Percentiles rank a stretch among this genome's conserved stretches.
These are phyloP conservation scores for Neurospora sp. DNA, from an alignment of 495 filamentous ascomycete genomes.

Conservation along the genomic window DNA sequence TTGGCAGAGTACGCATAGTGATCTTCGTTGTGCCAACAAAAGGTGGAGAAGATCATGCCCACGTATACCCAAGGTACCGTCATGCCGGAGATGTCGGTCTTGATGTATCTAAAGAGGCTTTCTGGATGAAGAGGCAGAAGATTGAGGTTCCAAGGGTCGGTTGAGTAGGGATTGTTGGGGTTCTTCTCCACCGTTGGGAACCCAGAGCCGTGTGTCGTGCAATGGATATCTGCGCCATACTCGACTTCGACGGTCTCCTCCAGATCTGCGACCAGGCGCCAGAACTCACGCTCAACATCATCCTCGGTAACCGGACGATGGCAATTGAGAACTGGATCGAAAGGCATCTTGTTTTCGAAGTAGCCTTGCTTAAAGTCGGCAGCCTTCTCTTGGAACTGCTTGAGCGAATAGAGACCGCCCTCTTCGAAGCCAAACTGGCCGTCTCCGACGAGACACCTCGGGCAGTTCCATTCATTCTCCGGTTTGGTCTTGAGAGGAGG, in stretches of 20 bases:
- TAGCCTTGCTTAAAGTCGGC: slow-evolving; percentile 88
- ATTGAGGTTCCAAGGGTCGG: slow-evolving; percentile 94
- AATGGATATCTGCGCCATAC: slow-evolving; percentile 97
- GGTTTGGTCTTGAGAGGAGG: slow-evolving; percentile 69
- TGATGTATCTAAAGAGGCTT: slow-evolving; percentile 93
- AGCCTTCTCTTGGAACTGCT: slow-evolving; percentile 94
- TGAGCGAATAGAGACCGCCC: slow-evolving; percentile 88
- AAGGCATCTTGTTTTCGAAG: slow-evolving; percentile 84
- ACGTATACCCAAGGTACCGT: slow-evolving; percentile 99
- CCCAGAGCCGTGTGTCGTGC: slow-evolving; percentile 93
- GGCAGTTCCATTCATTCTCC: slow-evolving; percentile 92
- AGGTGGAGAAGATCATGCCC: slow-evolving; percentile 99
- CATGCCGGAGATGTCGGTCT: slow-evolving; percentile 99
- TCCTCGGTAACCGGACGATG: slow-evolving; percentile 80
- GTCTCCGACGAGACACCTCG: slow-evolving; percentile 89
- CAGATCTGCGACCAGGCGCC: slow-evolving; percentile 83
- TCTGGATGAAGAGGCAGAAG: slow-evolving; percentile 83
- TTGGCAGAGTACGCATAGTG: slow-evolving; percentile 98
- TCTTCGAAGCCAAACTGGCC: slow-evolving; percentile 98
- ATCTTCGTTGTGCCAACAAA: slow-evolving; percentile 99
- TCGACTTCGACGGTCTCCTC: slow-evolving; percentile 96
- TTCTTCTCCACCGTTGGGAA: slow-evolving; percentile 94
- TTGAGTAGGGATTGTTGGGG: slow-evolving; percentile 73
- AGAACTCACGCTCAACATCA: slow-evolving; percentile 95
- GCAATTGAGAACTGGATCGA: slow-evolving; percentile 73